Evolutionary conservation across 768 basidiomycete species (phyloP), one percentile per base, ranked within the genome.

Genomic region (Roridomyces roridus): DNA sequence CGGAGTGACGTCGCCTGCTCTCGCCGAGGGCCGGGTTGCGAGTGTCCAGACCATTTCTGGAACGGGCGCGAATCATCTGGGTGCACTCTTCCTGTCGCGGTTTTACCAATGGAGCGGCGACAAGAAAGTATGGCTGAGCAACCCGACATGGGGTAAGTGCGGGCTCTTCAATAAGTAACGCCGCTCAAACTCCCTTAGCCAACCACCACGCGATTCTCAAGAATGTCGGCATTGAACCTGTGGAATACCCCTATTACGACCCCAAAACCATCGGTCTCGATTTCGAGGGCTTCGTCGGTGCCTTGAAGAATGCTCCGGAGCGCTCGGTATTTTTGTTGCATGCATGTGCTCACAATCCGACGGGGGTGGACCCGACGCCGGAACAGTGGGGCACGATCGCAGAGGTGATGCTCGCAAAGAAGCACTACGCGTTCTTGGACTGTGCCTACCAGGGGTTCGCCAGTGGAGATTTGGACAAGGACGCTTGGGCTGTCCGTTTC

Each of bases 401-500:
- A 35, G 81, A 88, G 34, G 74, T 87, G 50, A 84, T 97, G 70
- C 69, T 89, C 26, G 73, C 77, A 43, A 89, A 87, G 74, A 79
- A 83, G 14, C 95, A 96, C 71, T 96, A 86, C 67, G 88, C 89
- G 28, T 96, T 96, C 76, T 94, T 98, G 70, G 96, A 98, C 76
- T 91, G 89, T 70, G 96, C 96, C 3, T 98, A 98, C 76, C 96
- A 97, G 74, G 96, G 96, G 17, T 98, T 98, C 72, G 96, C 95
- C 17, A 94, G 91, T 64, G 96, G 96, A 1, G 87, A 94, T 70
- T 78, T 97, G 67, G 89, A 96, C 70, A 84, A 85, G 64, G 97
- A 99, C 69, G 95, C 94, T 6, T 90, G 87, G 82, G 93, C 96
- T 14, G 91, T 98, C 63, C 80, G 94, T 63, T 82, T 91, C 75